Percentiles rank a stretch among this genome's conserved stretches.
Conservation (phyloP, 345 rosid species). For the Capsella bursapastoris region DNA sequence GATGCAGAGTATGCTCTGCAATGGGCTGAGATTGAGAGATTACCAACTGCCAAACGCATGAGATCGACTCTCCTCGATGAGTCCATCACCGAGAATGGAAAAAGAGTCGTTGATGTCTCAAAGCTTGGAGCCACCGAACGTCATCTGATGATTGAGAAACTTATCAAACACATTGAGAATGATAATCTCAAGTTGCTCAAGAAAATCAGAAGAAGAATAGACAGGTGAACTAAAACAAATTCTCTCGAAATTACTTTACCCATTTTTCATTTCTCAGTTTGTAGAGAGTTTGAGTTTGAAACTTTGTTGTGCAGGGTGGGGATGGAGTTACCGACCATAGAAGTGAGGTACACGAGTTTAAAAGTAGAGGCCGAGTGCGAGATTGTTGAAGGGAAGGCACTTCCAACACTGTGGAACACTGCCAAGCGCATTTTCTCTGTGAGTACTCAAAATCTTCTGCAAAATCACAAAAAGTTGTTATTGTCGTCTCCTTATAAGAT, state of each 20-base stretch:
- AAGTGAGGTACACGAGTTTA: constrained; percentile 64
- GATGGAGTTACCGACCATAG: constrained; percentile 68
- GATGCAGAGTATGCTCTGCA: constrained; percentile 55
- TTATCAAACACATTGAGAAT: constrained; percentile 70
- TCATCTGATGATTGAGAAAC: constrained; percentile 66
- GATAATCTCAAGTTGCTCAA: constrained; percentile 68
- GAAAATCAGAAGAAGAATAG: constrained; percentile 60
- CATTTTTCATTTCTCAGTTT: not conserved
- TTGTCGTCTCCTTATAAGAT: not conserved
- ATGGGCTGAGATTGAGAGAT: constrained; percentile 79
- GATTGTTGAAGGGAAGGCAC: constrained; percentile 74
- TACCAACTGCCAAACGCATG: constrained; percentile 71
- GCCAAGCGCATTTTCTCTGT: constrained; percentile 54
- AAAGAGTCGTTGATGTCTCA: constrained; percentile 58
- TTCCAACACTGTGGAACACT: constrained; percentile 83
- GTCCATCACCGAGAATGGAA: constrained; percentile 39
- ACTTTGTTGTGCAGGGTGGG: constrained; percentile 58
- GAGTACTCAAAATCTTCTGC: constrained; percentile 40
- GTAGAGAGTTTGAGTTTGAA: constrained; percentile 9
- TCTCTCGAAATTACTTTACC: not conserved
- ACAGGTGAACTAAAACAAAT: constrained; percentile 50
- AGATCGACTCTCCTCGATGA: constrained; percentile 58
- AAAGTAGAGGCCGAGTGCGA: constrained; percentile 71
- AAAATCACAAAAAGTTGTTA: constrained; percentile 12
- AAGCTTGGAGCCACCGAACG: constrained; percentile 65